These are phyloP conservation scores for Colletotrichum magnum DNA, from an alignment of 2,329 filamentous ascomycete genomes.

Conservation along the genomic window DNA sequence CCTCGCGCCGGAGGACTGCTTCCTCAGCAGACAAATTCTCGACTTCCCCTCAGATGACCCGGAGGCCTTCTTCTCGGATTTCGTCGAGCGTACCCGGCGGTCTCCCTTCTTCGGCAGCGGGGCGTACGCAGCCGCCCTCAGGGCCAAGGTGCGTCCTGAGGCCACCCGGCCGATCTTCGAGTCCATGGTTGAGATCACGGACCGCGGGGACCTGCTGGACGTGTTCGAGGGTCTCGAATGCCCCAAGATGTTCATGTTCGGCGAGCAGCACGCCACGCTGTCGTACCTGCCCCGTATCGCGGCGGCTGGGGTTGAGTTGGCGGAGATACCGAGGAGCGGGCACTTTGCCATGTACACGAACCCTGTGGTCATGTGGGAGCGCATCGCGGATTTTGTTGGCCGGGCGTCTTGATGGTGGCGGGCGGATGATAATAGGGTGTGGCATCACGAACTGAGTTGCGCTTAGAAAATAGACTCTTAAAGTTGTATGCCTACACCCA, in stretches of 20 bases:
- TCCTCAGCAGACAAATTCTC: slow-evolving; percentile 45
- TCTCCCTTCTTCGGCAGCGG: slow-evolving; percentile 34
- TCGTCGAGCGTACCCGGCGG: slow-evolving; percentile 39
- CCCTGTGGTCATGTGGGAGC: slow-evolving; percentile 33
- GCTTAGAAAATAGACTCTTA: too few relatives aligned
- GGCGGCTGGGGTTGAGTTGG: slow-evolving; percentile 42
- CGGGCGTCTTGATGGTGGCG: background rate
- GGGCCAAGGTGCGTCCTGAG: slow-evolving; percentile 37
- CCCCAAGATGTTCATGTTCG: slow-evolving; percentile 43
- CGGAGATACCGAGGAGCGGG: slow-evolving; percentile 42
- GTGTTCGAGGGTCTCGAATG: slow-evolving; percentile 40
- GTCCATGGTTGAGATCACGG: slow-evolving; percentile 45
- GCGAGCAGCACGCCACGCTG: slow-evolving; percentile 37
- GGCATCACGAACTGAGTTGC: too few relatives aligned
- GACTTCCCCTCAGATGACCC: slow-evolving; percentile 17
- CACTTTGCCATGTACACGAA: slow-evolving; percentile 49
- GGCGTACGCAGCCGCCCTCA: slow-evolving; percentile 40
- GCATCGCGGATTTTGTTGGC: slow-evolving; percentile 9
- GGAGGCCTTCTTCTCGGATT: slow-evolving; percentile 6
- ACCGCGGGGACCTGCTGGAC: slow-evolving; percentile 40
- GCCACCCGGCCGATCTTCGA: slow-evolving; percentile 44
- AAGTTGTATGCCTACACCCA: too few relatives aligned
- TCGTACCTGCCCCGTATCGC: slow-evolving; percentile 39
- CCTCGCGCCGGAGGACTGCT: slow-evolving; percentile 46
- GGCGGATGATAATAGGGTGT: background rate